These are phyloP conservation scores for Lentithecium fluviatile DNA, from an alignment of 495 filamentous ascomycete genomes.

Conservation along the genomic window DNA sequence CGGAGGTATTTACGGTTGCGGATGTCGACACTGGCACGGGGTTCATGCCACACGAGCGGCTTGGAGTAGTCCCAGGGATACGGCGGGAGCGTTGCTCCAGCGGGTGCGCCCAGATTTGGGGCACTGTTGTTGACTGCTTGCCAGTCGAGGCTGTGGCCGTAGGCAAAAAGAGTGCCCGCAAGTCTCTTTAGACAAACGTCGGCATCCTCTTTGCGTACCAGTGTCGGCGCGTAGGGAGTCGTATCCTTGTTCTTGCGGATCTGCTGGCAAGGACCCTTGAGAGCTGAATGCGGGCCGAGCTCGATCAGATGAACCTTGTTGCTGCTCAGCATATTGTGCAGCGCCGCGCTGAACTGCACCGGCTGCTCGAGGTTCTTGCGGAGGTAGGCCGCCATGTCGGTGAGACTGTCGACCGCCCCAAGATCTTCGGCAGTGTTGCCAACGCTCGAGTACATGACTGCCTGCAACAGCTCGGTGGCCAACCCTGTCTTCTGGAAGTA, in stretches of 20 bases:
- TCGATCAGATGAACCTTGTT: not conserved
- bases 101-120: no score
- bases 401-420: no score
- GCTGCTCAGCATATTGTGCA: not conserved
- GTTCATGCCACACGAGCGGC: constrained; percentile 13
- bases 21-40: constrained; percentile 1
- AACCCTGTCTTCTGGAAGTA: not conserved
- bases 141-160: no score
- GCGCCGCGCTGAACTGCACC: not conserved
- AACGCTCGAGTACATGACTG: not conserved
- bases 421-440: no score
- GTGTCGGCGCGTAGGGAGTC: no score
- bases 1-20: not conserved
- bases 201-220: no score
- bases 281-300: not conserved
- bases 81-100: not conserved
- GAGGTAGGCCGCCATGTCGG: not conserved
- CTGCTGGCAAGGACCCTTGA: not conserved
- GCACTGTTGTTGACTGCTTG: no score
- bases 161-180: no score
- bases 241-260: no score
- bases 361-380: not conserved
- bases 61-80: constrained; percentile 18
- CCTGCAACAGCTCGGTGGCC: not conserved
- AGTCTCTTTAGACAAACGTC: no score